Evolutionary conservation across 371 early-diverging fungal genomes (phyloP), one percentile per base, ranked within the genome.

Genomic region (Mortierella sp.): DNA sequence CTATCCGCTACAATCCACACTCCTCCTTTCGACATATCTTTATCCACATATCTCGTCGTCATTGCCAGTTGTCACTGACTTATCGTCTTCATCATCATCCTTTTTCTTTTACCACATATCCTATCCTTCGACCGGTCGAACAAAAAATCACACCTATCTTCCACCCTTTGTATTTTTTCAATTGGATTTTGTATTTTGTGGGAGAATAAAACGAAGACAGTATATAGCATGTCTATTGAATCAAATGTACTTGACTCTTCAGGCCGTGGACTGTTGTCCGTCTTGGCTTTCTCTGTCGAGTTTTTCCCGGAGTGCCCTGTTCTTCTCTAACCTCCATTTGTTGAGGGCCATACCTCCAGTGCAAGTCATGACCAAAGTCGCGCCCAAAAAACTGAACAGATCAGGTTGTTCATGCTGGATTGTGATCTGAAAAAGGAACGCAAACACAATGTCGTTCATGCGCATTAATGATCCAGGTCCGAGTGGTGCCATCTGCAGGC

Each of bases 381-480:
- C 89, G 7, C 95, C 95, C 3, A 83, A 32, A 28, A 90, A 70
- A 17, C 84, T 83, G 34, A 81, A 81, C 23, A 75, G 27, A 37
- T 84, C 80, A 0, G 93, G 92, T 5, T 83, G 66, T 64, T 94
- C 93, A 44, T 85, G 82, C 55, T 94, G 88, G 26, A 94, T 65
- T 1, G 83, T 59, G 39, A 88, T 84, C 31, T 94, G 92, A 73
- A 91, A 88, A 19, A 90, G 50, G 80, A 90, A 93, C 6, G 93
- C 92, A 76, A 92, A 91, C 2, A 93, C 89, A 21, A 95, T 88
- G 67, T 95, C 94, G 51, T 89, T 80, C 81, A 92, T 92, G 52
- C 94, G 87, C 89, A 93, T 90, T 69, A 94, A 55, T 2, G 91
- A 90, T 30, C 86, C 91, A 4, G 91, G 92, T 0, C 94, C 94